Percentiles rank a stretch among this genome's conserved stretches.
These are phyloP conservation scores for Brettanomyces bruxellensis DNA, from an alignment of 805 yeast species.

Conservation along the genomic window DNA sequence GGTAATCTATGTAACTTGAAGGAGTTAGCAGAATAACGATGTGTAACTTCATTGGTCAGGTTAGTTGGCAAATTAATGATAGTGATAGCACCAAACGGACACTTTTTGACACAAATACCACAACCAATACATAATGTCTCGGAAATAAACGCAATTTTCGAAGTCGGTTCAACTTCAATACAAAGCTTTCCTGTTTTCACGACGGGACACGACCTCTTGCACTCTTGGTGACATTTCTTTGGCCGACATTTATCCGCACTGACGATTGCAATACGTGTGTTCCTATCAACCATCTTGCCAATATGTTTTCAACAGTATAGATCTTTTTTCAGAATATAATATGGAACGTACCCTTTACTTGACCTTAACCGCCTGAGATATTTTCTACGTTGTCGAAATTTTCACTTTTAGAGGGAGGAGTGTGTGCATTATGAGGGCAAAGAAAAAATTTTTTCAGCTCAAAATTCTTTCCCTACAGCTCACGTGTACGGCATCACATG, in stretches of 20 bases:
- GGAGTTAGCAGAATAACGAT: constrained; percentile 95
- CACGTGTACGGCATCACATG: too few relatives aligned
- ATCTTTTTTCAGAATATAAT: too few relatives aligned
- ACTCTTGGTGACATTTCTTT: constrained; percentile 96
- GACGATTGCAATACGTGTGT: constrained; percentile 91
- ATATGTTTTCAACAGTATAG: too few relatives aligned
- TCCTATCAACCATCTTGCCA: constrained; percentile 25
- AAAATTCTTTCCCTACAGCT: too few relatives aligned
- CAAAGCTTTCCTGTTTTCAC: constrained; percentile 96
- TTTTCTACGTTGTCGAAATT: too few relatives aligned
- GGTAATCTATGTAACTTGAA: constrained; percentile 96
- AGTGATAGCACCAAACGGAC: constrained; percentile 95
- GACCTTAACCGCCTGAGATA: too few relatives aligned
- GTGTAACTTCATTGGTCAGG: constrained; percentile 86
- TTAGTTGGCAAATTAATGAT: constrained; percentile 96
- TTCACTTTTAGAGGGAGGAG: too few relatives aligned
- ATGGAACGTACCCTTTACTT: too few relatives aligned
- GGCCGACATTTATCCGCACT: constrained; percentile 94
- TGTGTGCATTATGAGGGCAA: too few relatives aligned
- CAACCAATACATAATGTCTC: constrained; percentile 96
- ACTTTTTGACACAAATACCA: constrained; percentile 98
- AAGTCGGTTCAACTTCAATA: constrained; percentile 88
- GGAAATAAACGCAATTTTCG: constrained; percentile 90
- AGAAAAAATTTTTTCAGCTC: too few relatives aligned
- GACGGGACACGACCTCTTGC: constrained; percentile 95